phyloP scores from a whole-genome alignment of 148 eudicot species.

The Fagopyrum tataricum region DNA sequence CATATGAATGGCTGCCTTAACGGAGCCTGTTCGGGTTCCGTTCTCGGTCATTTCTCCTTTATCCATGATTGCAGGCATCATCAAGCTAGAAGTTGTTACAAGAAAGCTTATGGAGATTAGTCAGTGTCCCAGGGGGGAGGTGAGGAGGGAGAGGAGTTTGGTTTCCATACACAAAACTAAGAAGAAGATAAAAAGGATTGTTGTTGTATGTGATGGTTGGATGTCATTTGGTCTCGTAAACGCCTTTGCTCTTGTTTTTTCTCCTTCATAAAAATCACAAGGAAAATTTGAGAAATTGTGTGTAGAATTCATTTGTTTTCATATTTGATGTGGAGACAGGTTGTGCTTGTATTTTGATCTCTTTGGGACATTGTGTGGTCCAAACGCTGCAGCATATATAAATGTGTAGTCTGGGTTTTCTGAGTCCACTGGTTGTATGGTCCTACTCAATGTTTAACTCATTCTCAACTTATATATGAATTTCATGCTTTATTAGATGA shows the following conservation, averaged over 20 bases:
- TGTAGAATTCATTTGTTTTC: conserved; percentile 3
- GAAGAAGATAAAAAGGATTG: background rate
- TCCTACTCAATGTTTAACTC: background rate
- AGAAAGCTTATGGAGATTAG: background rate
- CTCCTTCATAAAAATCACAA: background rate
- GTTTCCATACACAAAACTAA: conserved; percentile 1
- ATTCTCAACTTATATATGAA: background rate
- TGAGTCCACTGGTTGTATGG: background rate
- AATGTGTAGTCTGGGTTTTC: background rate
- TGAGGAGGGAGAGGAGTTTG: background rate
- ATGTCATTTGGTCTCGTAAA: conserved; percentile 4
- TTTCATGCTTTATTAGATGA: background rate
- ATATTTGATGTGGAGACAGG: background rate
- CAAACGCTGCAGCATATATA: background rate
- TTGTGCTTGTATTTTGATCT: background rate
- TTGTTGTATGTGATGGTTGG: conserved; percentile 10
- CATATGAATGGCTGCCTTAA: conserved; percentile 14
- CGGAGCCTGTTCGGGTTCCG: conserved; percentile 12
- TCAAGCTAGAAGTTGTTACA: background rate
- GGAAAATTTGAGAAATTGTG: background rate
- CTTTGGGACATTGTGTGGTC: conserved; percentile 2
- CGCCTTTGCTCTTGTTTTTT: background rate
- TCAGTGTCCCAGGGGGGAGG: conserved; percentile 3
- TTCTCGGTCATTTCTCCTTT: background rate
- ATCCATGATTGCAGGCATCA: background rate